A percentile compares a stretch with the other conserved stretches of the same genome.
These are phyloP conservation scores for Talaromyces sp. DNA, from an alignment of 2,329 filamentous ascomycete species.

Conservation along the genomic window DNA sequence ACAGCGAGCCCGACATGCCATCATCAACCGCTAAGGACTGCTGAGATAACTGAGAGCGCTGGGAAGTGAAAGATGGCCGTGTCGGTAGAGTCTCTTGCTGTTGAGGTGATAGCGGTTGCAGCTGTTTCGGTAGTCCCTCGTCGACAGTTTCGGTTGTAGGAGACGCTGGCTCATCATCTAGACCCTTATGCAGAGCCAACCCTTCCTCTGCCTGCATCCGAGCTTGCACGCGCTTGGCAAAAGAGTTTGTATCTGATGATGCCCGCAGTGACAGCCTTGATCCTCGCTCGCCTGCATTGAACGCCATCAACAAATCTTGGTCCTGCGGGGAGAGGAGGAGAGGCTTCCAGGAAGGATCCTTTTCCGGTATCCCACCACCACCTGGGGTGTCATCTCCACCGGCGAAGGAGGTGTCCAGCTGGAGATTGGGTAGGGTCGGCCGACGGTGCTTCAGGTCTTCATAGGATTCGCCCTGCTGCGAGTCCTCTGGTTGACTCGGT, in stretches of 20 bases:
- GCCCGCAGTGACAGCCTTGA: constrained; percentile 35
- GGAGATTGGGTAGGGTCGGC: constrained; percentile 21
- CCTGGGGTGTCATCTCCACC: constrained; percentile 11
- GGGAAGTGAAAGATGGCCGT: constrained; percentile 21
- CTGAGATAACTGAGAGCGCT: constrained; percentile 22
- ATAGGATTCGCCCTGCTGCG: background rate
- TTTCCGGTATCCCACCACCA: constrained; percentile 2
- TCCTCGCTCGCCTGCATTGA: constrained; percentile 23
- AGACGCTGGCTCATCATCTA: constrained; percentile 25
- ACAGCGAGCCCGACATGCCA: constrained; percentile 19
- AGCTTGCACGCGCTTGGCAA: constrained; percentile 43
- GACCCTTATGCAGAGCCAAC: constrained; percentile 42
- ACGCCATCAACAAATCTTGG: constrained; percentile 31
- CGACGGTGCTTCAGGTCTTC: constrained; percentile 13
- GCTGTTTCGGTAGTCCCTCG: constrained; percentile 5
- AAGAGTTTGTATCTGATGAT: constrained; percentile 38
- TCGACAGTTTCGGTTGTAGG: constrained; percentile 18
- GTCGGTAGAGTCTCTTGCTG: constrained; percentile 14
- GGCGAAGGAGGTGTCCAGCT: constrained; percentile 28
- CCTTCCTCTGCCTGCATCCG: constrained; percentile 51
- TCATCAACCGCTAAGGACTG: constrained; percentile 15
- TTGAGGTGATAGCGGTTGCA: constrained; percentile 5
- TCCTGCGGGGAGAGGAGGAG: constrained; percentile 30
- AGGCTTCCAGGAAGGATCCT: constrained; percentile 19
- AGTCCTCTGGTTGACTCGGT: background rate